Percentiles rank a stretch among this genome's conserved stretches.
Conservation (phyloP, 257 asterid genomes). For the Ehretia macrophylla region DNA sequence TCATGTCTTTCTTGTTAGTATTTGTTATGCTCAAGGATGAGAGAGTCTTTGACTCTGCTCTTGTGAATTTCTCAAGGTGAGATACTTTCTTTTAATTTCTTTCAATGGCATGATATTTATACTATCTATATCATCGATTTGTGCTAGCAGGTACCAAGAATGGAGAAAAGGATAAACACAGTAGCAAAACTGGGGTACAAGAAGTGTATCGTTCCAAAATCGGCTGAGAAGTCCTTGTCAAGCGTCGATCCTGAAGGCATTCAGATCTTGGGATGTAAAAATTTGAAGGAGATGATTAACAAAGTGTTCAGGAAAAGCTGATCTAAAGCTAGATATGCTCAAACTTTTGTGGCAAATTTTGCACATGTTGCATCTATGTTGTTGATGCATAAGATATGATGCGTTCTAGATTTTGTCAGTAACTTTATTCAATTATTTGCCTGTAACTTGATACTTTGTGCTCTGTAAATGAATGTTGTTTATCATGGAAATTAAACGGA, state of each 20-base stretch:
- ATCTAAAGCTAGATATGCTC: neutral
- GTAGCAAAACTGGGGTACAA: conserved; percentile 77
- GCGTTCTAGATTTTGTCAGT: neutral
- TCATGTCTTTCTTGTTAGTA: no score
- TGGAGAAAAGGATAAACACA: conserved; percentile 77
- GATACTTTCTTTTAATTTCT: no score
- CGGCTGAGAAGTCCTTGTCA: conserved; percentile 44
- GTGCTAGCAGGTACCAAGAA: conserved; percentile 56
- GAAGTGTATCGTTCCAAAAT: conserved; percentile 69
- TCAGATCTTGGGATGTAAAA: conserved; percentile 63
- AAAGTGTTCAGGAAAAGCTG: conserved; percentile 44
- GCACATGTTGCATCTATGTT: neutral
- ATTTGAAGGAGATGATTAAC: conserved; percentile 86
- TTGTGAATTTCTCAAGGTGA: no score
- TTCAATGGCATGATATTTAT: neutral
- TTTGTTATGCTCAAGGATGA: no score
- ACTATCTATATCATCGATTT: no score
- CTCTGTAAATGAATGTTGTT: no score
- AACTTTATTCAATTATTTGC: neutral
- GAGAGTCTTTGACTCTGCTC: no score
- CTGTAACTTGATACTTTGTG: neutral
- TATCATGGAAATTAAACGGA: no score
- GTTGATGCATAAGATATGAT: neutral
- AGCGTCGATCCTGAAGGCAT: conserved; percentile 37
- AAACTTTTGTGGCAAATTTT: neutral